phyloP scores from a whole-genome alignment of 2,329 filamentous ascomycete genomes.

The Fusarium sacchari region DNA sequence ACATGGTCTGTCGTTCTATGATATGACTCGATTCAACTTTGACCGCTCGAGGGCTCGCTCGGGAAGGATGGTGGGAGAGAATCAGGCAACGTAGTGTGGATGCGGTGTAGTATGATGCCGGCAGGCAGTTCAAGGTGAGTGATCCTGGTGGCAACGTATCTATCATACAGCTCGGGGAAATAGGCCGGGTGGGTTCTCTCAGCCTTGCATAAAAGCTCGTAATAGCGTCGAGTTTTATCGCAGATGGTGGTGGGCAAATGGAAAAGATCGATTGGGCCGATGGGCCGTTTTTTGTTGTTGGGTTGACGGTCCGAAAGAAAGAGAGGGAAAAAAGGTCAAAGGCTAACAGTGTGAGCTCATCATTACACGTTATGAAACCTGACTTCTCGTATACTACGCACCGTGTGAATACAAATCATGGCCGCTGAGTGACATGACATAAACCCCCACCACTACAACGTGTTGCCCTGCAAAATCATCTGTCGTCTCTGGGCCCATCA shows the following conservation, averaged over 20 bases:
- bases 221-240: conserved; percentile 24
- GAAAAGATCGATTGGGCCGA: conserved; percentile 39
- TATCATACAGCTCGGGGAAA: conserved; percentile 21
- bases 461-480: conserved; percentile 40
- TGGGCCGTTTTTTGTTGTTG: conserved; percentile 37
- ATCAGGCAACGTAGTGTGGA: conserved; percentile 31
- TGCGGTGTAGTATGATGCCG: conserved; percentile 22
- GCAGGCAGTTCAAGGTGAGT: conserved; percentile 4
- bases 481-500: conserved; percentile 38
- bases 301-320: conserved; percentile 37
- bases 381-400: accelerated
- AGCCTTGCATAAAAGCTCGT: conserved; percentile 38
- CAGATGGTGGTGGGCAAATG: conserved; percentile 32
- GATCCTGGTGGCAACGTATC: not conserved
- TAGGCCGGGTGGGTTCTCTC: conserved; percentile 28
- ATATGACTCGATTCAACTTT: conserved; percentile 10
- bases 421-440: conserved; percentile 40
- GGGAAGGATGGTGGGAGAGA: conserved; percentile 1
- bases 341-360: conserved; percentile 2
- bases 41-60: conserved; percentile 14
- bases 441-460: conserved; percentile 42
- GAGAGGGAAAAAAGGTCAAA: conserved; percentile 1
- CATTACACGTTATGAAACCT: conserved; percentile 9
- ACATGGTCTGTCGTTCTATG: conserved; percentile 32
- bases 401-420: conserved; percentile 24